Evolutionary conservation across 2,329 filamentous ascomycete genomes (phyloP), one percentile per base, ranked within the genome.

Genomic region (Lasiodiplodia hormozganensis): DNA sequence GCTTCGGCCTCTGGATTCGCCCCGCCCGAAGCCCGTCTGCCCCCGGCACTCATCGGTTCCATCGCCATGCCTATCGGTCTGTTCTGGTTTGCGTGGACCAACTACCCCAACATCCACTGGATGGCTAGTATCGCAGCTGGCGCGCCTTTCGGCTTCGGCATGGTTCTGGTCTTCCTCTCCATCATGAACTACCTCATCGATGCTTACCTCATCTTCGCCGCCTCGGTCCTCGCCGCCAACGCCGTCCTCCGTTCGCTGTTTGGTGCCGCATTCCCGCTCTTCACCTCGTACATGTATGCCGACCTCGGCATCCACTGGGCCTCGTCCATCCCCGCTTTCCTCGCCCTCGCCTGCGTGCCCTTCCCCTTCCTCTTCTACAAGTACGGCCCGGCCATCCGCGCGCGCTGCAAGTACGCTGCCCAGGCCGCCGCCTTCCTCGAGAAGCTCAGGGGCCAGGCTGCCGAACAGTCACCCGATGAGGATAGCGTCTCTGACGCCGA

Each of bases 51-150:
- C 16, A 34, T 70, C 31, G 69, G 58, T 8, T 64, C 60, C 23
- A 62, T 89, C 31, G 79, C 85, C 8, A 79, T 91, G 12, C 89
- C 89, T 3, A 75, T 89, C 21, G 87, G 88, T 3, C 81, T 92
- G n/a, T 90, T 92, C 82, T 88, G 86, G 83, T 90, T 91, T 72
- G 89, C 88, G 1, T 91, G 89, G 89, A 90, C 89, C 0, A 88
- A 87, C 70, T 83, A 79, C 18, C 51, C 69, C 1, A 51, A n/a
- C 21, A 80, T 90, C 12, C 85, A 85, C 62, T 89, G 84, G 82
- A 82, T 87, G 21, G 83, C 82, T 1, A 83, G 85, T 11, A 81
- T 86, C 69, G 70, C 85, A 1, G 86, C 85, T 0, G 85, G 83
- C 0, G 73, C 76, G 2, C 71, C 85, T 0, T 81, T 87, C 8